Evolutionary conservation across 495 filamentous ascomycete genomes (phyloP).

Genomic region (Penicillium dipodomyicola): DNA sequence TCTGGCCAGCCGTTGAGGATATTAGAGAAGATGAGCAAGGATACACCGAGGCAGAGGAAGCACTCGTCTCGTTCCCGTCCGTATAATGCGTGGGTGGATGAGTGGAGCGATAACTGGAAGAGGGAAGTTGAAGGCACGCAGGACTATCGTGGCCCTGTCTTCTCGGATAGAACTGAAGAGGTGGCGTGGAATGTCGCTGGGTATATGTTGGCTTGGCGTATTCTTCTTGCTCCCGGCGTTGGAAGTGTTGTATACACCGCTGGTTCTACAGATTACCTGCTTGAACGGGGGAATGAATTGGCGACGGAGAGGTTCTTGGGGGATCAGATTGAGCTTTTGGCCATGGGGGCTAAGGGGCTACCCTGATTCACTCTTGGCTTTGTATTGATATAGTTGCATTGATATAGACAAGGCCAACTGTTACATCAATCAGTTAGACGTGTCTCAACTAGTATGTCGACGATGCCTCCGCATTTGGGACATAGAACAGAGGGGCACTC

Average conservation of each 20-base stretch:
- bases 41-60: not conserved
- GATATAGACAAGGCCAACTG: not conserved
- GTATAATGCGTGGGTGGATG: not conserved
- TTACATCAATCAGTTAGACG: not conserved
- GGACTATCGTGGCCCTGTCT: not conserved
- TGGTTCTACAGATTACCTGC: not conserved
- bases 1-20: not conserved
- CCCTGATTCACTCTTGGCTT: not conserved
- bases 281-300: not conserved
- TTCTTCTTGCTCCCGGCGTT: not conserved
- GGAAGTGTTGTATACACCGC: not conserved
- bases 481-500: not conserved
- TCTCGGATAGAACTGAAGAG: not conserved
- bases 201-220: not conserved
- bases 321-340: not conserved
- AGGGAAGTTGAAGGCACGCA: not conserved
- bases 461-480: not conserved
- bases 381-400: not conserved
- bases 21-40: not conserved
- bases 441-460: too few relatives aligned
- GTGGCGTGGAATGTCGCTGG: not conserved
- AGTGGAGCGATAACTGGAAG: not conserved
- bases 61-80: not conserved
- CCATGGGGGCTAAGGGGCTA: not conserved
- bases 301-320: not conserved